Evolutionary conservation across 768 basidiomycete genomes (phyloP).

Genomic region (Mycena maculata): DNA sequence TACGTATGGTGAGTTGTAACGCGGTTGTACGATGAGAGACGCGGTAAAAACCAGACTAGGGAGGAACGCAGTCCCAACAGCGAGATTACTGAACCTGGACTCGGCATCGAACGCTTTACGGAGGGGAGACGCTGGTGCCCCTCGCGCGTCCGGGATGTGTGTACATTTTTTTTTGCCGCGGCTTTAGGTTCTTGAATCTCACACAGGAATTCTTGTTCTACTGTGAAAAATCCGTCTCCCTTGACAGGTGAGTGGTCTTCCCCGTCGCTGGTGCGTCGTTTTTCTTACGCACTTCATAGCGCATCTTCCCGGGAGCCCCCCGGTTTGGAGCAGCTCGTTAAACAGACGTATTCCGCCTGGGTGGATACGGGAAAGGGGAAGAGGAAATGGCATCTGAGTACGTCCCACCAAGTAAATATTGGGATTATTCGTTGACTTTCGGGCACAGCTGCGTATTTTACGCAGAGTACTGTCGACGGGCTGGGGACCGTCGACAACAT

Average conservation of each 20-base stretch:
- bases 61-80: conserved; percentile 81
- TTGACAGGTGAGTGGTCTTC: conserved; percentile 54
- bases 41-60: no score
- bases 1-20: no score
- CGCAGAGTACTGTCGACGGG: conserved; percentile 77
- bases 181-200: conserved; percentile 23
- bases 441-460: conserved; percentile 80
- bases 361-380: conserved; percentile 71
- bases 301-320: conserved; percentile 63
- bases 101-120: conserved; percentile 88
- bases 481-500: conserved; percentile 79
- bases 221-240: conserved; percentile 75
- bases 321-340: conserved; percentile 78
- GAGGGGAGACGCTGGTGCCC: conserved; percentile 88
- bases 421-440: conserved; percentile 17
- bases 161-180: conserved; percentile 39
- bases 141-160: conserved; percentile 83
- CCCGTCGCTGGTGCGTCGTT: conserved; percentile 13
- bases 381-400: conserved; percentile 88
- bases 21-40: no score
- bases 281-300: conserved; percentile 35
- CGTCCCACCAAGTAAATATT: conserved; percentile 43
- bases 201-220: conserved; percentile 91
- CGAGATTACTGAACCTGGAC: conserved; percentile 80
- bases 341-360: conserved; percentile 89